Evolutionary conservation across 495 filamentous ascomycete genomes (phyloP).

Genomic region (Penicillium coprophilum): DNA sequence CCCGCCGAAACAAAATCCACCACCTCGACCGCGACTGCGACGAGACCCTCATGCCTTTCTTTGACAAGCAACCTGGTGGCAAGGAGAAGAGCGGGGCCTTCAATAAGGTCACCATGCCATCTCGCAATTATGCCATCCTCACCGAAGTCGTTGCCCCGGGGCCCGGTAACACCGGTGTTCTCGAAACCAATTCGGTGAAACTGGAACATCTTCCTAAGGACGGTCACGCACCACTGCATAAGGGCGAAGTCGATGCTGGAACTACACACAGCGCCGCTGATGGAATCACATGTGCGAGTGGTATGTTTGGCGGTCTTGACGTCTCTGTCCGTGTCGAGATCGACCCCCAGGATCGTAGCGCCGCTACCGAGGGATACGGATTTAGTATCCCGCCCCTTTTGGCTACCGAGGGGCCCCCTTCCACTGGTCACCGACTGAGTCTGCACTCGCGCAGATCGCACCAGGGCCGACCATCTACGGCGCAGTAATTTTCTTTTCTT

Average conservation of each 20-base stretch:
- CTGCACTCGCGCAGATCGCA: conserved; percentile 26
- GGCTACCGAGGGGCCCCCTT: conserved; percentile 22
- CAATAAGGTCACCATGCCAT: conserved; percentile 89
- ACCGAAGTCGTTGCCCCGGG: conserved; percentile 55
- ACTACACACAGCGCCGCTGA: conserved; percentile 62
- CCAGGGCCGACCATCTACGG: conserved; percentile 28
- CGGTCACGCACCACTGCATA: conserved; percentile 61
- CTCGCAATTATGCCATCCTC: conserved; percentile 82
- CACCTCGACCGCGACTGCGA: conserved; percentile 82
- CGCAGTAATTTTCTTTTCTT: conserved; percentile 13
- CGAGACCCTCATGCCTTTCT: conserved; percentile 84
- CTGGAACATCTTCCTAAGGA: conserved; percentile 48
- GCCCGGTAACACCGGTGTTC: conserved; percentile 21
- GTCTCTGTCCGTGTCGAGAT: conserved; percentile 69
- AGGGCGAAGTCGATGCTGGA: conserved; percentile 64
- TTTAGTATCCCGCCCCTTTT: conserved; percentile 49
- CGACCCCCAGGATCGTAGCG: conserved; percentile 61
- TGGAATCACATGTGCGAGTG: conserved; percentile 50
- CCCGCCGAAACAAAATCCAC: conserved; percentile 86
- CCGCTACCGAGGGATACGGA: conserved; percentile 66
- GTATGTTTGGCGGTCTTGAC: conserved; percentile 62
- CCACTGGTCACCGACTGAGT: conserved; percentile 18
- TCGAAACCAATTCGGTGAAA: conserved; percentile 21
- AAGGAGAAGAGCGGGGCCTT: conserved; percentile 61
- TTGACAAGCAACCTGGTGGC: conserved; percentile 77